Base-by-base conservation (phyloP, 495 filamentous ascomycete species). In the Talaromyces nanjingensis region DNA sequence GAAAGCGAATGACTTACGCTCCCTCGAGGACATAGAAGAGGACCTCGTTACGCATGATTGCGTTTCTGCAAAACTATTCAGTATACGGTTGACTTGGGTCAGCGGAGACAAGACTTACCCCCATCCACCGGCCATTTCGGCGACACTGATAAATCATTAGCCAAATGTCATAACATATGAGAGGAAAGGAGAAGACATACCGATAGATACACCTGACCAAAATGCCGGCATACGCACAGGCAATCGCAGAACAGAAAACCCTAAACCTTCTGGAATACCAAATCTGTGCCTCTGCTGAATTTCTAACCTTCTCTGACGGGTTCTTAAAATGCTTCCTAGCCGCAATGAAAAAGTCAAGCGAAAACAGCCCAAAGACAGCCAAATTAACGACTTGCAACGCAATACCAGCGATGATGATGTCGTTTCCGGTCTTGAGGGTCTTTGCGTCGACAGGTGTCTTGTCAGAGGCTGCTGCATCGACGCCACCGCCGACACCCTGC, bases 381-480 rank as follows among this genome's bases (percentile, higher is more conserved):
- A 91, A 77, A 3, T 88, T 89, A 6, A 76, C 78, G 34, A 88
- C 87, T 79, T 92, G 89, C 72, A 87, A 83, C 6, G 83, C 77
- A 65, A 92, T 88, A 69, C 89, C 88, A 9, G 87, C 81, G 57
- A 92, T 86, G 68, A 89, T 90, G 62, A 87, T 82, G 66, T 88
- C 70, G 72, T 90, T 86, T 18, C 86, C 86, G 20, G 76, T 69
- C 20, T 70, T 64, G 11, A 67, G 58, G 61, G 42, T 37, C 8
- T 59, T 57, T 24, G 57, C 49, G 14, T 67, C 12, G 11, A 62
- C n/a, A 16, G 45, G 42, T 9, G 14, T 49, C n/a, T 53, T 53
- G 57, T 75, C 66, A 14, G 72, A 75, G 6, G 80, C 83, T 27
- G 72, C 70, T 4, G 83, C 83, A 6, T 87, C 87, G 57, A 89